Evolutionary conservation across 75 land plant genomes (phyloP), one percentile per base, ranked within the genome.

Genomic region (Chamaecyparis obtusa): DNA sequence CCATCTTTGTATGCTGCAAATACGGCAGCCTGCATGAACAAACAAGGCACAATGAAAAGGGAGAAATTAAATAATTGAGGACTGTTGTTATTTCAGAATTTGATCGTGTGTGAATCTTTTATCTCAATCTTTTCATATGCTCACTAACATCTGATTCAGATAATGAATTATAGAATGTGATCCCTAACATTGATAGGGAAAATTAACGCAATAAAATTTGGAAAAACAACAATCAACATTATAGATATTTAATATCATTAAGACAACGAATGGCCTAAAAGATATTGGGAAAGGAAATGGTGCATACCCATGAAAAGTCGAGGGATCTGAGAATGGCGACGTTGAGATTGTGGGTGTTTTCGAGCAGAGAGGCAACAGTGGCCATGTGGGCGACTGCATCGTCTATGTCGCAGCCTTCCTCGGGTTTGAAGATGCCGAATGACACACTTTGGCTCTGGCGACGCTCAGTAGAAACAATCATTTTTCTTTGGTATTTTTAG

Each of bases 321-420:
- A 82, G 19, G 83, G n/a, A 36, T 14, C 19, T 80, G 48, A 80
- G 54, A 43, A 82, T 43, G 83, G 54, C 54, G 5, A 82, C 33
- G n/a, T 48, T 46, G n/a, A 46, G 16, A 44, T 82, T 82, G 24
- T 11, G 43, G 8, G 10, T 24, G 11, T 81, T 43, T 41, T 81
- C 49, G 11, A 81, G 46, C 30, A 9, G 13, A 82, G 54, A 5
- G 16, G 15, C 48, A 2, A 82, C 83, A 41, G 48, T 44, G 46
- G 15, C n/a, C 83, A 82, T 82, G 32, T 82, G 83, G 83, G 51
- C 27, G 32, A 82, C 54, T 46, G 33, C 83, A 27, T 82, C 83
- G 5, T 82, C 46, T 1, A 82, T 82, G 32, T 44, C 51, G 33
- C 54, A 46, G 8, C 30, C 54, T 5, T 82, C 24, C 54, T 82